phyloP scores from a whole-genome alignment of 208 protist species.

The Angomonas desouzai region DNA sequence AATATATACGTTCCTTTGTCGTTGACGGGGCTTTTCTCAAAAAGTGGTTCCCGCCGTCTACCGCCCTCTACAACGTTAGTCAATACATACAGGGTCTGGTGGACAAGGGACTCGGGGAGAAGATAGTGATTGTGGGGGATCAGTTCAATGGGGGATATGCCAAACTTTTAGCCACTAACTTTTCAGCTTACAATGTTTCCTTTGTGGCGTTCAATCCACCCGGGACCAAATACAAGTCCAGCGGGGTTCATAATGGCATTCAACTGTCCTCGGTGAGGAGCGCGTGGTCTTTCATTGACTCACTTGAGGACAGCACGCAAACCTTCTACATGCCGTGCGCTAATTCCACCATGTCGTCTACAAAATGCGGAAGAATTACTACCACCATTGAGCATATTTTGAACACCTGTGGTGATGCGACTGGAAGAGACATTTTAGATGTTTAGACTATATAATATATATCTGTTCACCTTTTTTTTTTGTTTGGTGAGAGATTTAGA shows the following conservation, averaged over 20 bases:
- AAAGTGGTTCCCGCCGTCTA: conserved; percentile 55
- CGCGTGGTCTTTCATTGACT: conserved; percentile 77
- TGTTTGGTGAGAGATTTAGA: not conserved
- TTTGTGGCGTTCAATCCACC: conserved; percentile 85
- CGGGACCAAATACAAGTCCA: conserved; percentile 52
- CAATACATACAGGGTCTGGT: conserved; percentile 49
- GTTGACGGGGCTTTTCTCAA: conserved; percentile 53
- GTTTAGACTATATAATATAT: conserved; percentile 10
- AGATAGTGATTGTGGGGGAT: conserved; percentile 77
- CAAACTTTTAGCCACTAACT: conserved; percentile 54
- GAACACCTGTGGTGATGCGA: conserved; percentile 57
- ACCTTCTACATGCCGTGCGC: conserved; percentile 62
- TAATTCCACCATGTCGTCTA: conserved; percentile 31
- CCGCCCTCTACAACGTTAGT: conserved; percentile 45
- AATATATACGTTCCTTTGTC: conserved; percentile 50
- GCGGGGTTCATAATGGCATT: conserved; percentile 26
- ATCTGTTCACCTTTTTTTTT: conserved; percentile 14
- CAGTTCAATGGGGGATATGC: conserved; percentile 89
- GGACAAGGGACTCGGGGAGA: conserved; percentile 18
- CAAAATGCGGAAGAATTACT: conserved; percentile 60
- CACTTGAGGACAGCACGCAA: conserved; percentile 54
- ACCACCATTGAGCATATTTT: conserved; percentile 51
- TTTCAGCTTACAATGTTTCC: conserved; percentile 22
- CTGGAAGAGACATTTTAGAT: conserved; percentile 24
- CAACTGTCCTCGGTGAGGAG: conserved; percentile 54